Conservation (phyloP, 768 basidiomycete species). For the Galerina sulciceps region DNA sequence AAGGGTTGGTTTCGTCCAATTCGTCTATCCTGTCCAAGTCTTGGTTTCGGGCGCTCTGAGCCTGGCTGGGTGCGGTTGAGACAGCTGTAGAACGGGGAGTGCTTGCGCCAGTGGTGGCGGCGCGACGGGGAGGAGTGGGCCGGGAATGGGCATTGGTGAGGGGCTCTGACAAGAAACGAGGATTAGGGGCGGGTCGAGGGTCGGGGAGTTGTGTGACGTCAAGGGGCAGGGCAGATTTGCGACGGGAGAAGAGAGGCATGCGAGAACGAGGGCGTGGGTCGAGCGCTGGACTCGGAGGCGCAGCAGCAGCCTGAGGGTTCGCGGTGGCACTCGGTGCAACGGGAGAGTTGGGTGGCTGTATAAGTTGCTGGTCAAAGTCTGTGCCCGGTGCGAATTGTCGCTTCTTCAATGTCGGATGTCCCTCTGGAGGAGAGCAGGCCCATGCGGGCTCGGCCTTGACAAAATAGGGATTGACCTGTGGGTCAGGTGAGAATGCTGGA, state of each 20-base stretch:
- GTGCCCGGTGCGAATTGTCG: slow-evolving; percentile 14
- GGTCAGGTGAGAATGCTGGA: slow-evolving; percentile 65
- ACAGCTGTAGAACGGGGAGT: slow-evolving; percentile 17
- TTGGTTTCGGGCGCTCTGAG: slow-evolving; percentile 14
- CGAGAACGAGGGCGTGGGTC: too few relatives aligned
- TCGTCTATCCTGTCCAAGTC: slow-evolving; percentile 77
- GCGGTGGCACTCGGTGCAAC: slow-evolving; percentile 22
- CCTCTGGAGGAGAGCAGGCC: slow-evolving; percentile 29
- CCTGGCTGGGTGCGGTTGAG: slow-evolving; percentile 8
- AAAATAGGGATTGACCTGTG: slow-evolving; percentile 50
- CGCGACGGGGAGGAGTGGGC: slow-evolving; percentile 25
- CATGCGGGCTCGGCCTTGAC: slow-evolving; percentile 30
- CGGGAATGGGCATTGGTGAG: slow-evolving; percentile 14
- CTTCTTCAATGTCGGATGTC: slow-evolving; percentile 34
- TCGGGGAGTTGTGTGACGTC: slow-evolving; percentile 19
- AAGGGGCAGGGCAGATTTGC: slow-evolving; percentile 21
- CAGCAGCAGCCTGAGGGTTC: slow-evolving; percentile 12
- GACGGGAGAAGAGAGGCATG: slow-evolving; percentile 30
- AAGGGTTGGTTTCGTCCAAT: slow-evolving; percentile 75
- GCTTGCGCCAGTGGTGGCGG: slow-evolving; percentile 26
- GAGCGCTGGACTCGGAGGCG: not conserved
- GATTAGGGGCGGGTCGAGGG: slow-evolving; percentile 13
- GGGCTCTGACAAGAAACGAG: slow-evolving; percentile 20
- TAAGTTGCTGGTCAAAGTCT: slow-evolving; percentile 29
- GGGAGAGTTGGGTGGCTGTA: slow-evolving; percentile 39